Evolutionary conservation across 2,329 filamentous ascomycete species (phyloP), one percentile per base, ranked within the genome.

Genomic region (Zymoseptoria brevis): DNA sequence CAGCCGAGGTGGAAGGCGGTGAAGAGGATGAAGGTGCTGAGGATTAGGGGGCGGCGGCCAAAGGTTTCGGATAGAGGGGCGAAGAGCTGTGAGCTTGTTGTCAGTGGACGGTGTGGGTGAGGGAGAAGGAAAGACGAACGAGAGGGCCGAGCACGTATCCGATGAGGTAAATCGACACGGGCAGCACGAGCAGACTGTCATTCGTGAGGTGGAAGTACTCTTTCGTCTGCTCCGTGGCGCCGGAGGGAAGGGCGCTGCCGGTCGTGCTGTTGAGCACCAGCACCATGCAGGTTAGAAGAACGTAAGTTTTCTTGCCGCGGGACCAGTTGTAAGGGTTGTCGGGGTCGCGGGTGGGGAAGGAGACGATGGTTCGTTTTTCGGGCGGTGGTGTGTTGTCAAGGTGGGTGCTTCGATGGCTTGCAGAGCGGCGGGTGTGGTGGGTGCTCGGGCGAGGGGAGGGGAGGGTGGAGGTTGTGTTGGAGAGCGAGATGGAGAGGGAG

Each of bases 181-280:
- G 78, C 1, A 81, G 71, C 4, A 80, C 76, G 3, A 70, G 61
- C 24, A 78, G 68, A 16, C 71, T 72, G 56, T 77, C 68, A 30
- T 73, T 72, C 0, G 79, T 79, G 59, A 87, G 73, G 56, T 77
- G 68, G 73, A 86, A 89, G 64, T 86, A 77, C 2, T 73, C 69
- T 2, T 79, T 75, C 53, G 88, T 86, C 55, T 77, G 80, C 2
- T 80, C 77, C 1, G 84, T 79, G 13, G 83, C 83, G 70, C 86
- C 86, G 57, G 83, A 83, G 1, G 86, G 84, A 4, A 89, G 76
- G 0, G 84, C 78, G 50, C 82, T 87, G 1, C 82, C 83, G 73
- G 89, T 82, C 8, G 86, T 88, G 24, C 81, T 84, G 71, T 89
- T 89, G 69, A 87, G 76, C 50, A 88, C 84, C 56, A 81, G 77